These are phyloP conservation scores for Aureobasidium melanogenum DNA, from an alignment of 2,329 filamentous ascomycete genomes.

Conservation along the genomic window DNA sequence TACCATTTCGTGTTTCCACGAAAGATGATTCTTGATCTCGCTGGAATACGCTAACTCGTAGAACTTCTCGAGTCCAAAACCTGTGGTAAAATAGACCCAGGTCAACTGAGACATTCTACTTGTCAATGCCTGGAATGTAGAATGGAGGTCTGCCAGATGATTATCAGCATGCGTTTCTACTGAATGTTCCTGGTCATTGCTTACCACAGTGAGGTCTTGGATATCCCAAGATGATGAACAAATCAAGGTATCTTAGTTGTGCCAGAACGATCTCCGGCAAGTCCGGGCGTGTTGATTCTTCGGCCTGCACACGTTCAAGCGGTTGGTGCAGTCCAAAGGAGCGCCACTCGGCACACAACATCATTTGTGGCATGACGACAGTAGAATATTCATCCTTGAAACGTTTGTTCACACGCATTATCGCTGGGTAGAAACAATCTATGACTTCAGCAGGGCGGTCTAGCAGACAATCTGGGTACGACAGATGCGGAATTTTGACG, in stretches of 20 bases:
- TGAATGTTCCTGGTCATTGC: too few relatives aligned
- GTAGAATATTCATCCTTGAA: neutral
- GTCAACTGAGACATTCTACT: too few relatives aligned
- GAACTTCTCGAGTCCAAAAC: too few relatives aligned
- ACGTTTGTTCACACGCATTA: neutral
- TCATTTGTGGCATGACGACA: neutral
- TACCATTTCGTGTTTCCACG: neutral
- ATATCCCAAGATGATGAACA: too few relatives aligned
- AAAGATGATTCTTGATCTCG: neutral
- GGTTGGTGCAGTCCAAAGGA: too few relatives aligned
- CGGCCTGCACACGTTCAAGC: neutral
- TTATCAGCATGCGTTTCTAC: too few relatives aligned
- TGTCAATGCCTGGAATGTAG: neutral
- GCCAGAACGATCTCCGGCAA: neutral
- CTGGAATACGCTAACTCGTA: neutral
- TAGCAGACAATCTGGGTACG: too few relatives aligned
- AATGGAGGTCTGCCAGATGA: neutral
- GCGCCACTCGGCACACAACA: neutral
- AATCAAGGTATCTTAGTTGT: neutral
- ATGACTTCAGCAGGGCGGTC: too few relatives aligned
- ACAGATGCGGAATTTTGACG: neutral
- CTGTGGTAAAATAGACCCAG: too few relatives aligned
- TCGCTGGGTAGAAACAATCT: neutral
- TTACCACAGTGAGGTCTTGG: neutral
- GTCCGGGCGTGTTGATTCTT: too few relatives aligned